A percentile compares a stretch with the other conserved stretches of the same genome.
These are phyloP conservation scores for Aspergillus hortae DNA, from an alignment of 2,329 filamentous ascomycete species.

Conservation along the genomic window DNA sequence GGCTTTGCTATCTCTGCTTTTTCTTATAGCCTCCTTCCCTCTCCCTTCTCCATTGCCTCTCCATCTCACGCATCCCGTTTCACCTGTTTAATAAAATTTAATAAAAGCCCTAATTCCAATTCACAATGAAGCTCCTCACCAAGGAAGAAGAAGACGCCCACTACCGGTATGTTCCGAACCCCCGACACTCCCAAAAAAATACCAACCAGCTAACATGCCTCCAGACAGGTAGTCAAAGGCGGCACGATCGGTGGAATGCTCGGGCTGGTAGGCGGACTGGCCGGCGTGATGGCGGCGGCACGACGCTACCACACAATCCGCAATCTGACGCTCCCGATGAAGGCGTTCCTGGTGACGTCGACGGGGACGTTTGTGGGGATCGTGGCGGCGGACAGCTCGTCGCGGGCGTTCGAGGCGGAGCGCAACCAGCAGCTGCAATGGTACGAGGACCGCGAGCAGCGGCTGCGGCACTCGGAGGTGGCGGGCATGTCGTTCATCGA, in stretches of 20 bases:
- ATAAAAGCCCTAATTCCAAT: neutral
- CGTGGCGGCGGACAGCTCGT: slow-evolving; percentile 74
- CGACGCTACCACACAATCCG: slow-evolving; percentile 75
- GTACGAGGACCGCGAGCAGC: slow-evolving; percentile 59
- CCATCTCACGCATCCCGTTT: neutral
- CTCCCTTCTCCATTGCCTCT: neutral
- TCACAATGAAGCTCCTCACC: slow-evolving; percentile 84
- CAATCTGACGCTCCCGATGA: slow-evolving; percentile 80
- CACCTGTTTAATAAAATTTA: too few species aligned
- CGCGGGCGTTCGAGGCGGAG: slow-evolving; percentile 66
- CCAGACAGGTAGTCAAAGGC: slow-evolving; percentile 69
- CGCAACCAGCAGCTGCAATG: slow-evolving; percentile 67
- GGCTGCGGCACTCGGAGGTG: slow-evolving; percentile 53
- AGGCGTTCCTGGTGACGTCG: slow-evolving; percentile 83
- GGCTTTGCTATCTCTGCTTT: slow-evolving; percentile 16
- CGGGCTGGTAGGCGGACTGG: slow-evolving; percentile 64
- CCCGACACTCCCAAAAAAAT: neutral
- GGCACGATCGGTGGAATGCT: slow-evolving; percentile 68
- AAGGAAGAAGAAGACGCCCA: slow-evolving; percentile 88
- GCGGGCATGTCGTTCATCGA: slow-evolving; percentile 56
- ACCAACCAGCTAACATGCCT: slow-evolving; percentile 6
- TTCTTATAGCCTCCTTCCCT: neutral
- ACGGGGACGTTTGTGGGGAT: slow-evolving; percentile 82
- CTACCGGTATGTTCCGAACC: slow-evolving; percentile 57
- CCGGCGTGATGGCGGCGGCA: slow-evolving; percentile 65